Conservation (phyloP, 2,329 filamentous ascomycete species). For the Xylaria multiplex region DNA sequence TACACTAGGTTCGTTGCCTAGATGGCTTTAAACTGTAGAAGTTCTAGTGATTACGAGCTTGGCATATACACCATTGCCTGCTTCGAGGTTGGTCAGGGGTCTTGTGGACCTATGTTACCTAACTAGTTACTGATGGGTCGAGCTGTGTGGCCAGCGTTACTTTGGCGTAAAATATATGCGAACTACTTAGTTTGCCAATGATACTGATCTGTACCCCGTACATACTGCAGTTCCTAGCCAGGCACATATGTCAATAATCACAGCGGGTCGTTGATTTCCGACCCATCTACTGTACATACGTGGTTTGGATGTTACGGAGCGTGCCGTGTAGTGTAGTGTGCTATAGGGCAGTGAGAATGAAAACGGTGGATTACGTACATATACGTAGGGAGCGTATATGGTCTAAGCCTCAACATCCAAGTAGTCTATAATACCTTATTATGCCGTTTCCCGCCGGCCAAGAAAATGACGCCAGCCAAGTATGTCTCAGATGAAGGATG, state of each 20-base stretch:
- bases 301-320: constrained; percentile 11
- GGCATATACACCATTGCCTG: constrained; percentile 17
- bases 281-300: constrained; percentile 14
- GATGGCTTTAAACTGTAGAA: constrained; percentile 11
- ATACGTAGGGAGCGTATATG: neutral
- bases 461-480: constrained; percentile 19
- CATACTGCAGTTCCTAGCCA: constrained; percentile 26
- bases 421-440: constrained; percentile 8
- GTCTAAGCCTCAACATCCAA: neutral
- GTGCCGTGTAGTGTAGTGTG: constrained; percentile 11
- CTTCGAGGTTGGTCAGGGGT: constrained; percentile 20
- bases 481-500: constrained; percentile 2
- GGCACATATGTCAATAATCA: constrained; percentile 28
- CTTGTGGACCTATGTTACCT: constrained; percentile 21
- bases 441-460: neutral
- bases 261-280: constrained; percentile 6
- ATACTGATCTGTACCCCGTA: constrained; percentile 27
- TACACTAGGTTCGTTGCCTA: constrained; percentile 20
- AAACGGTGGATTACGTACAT: constrained; percentile 19
- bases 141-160: constrained; percentile 13
- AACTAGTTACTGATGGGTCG: constrained; percentile 10
- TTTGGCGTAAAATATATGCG: constrained; percentile 25
- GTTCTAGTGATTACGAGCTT: constrained; percentile 23
- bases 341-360: constrained; percentile 2
- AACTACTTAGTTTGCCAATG: constrained; percentile 21